These are phyloP conservation scores for Zanthoxylum bungeanum DNA, from an alignment of 345 rosid species.

Conservation along the genomic window DNA sequence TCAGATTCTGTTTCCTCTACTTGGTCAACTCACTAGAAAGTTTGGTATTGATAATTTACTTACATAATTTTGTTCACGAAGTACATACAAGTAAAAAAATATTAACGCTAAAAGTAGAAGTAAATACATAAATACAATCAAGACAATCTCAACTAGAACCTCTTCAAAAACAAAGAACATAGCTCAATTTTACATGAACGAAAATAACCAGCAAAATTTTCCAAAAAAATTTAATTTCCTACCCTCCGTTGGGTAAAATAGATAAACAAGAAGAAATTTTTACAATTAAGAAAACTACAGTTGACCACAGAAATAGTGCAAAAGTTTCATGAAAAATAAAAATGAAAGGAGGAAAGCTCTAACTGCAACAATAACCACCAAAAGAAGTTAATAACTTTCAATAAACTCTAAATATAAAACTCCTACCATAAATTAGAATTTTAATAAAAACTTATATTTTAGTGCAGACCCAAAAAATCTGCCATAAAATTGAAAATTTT, in stretches of 20 bases:
- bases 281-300: not conserved
- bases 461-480: conserved; percentile 5
- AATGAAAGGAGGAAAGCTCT: conserved; percentile 10
- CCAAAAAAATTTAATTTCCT: too few species aligned
- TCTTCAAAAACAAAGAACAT: not conserved
- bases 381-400: conserved; percentile 6
- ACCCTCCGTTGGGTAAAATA: too few species aligned
- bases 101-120: not conserved
- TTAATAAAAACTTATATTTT: not conserved
- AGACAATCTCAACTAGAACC: not conserved
- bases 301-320: conserved; percentile 7
- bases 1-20: not conserved
- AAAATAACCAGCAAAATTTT: not conserved
- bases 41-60: not conserved
- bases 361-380: conserved; percentile 11
- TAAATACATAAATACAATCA: not conserved
- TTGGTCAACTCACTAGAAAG: not conserved
- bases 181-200: not conserved
- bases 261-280: not conserved
- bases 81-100: not conserved
- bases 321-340: not conserved
- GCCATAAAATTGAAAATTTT: not conserved
- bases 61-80: not conserved
- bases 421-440: not conserved
- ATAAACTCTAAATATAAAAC: conserved; percentile 10